Conservation (phyloP, 2,329 filamentous ascomycete genomes). For the Sarocladium strictum region DNA sequence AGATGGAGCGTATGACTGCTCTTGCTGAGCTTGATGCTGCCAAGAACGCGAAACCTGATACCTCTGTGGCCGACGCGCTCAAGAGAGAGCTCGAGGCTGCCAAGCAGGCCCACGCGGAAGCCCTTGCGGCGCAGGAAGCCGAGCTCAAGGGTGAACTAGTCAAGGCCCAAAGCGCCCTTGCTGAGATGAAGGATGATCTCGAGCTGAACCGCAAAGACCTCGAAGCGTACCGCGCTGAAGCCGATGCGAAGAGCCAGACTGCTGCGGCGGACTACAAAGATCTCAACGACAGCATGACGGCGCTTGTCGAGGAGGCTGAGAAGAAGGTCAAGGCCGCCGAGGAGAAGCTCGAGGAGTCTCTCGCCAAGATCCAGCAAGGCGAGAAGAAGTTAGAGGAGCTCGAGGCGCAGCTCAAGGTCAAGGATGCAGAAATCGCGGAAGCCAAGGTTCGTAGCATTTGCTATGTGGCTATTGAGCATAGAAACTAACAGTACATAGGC, state of each 20-base stretch:
- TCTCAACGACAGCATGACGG: slow-evolving; percentile 56
- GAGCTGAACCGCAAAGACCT: slow-evolving; percentile 46
- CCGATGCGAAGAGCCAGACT: slow-evolving; percentile 47
- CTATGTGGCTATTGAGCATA: background rate
- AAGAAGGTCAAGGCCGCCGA: slow-evolving; percentile 46
- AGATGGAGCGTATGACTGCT: slow-evolving; percentile 54
- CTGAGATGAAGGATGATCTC: slow-evolving; percentile 34
- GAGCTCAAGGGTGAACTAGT: slow-evolving; percentile 29
- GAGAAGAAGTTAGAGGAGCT: slow-evolving; percentile 42
- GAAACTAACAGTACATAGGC: slow-evolving; percentile 27
- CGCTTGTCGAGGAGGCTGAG: slow-evolving; percentile 53
- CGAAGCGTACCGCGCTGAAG: slow-evolving; percentile 44
- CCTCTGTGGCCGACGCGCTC: slow-evolving; percentile 45
- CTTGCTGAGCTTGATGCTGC: slow-evolving; percentile 55
- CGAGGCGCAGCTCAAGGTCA: slow-evolving; percentile 53
- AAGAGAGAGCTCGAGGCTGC: slow-evolving; percentile 42
- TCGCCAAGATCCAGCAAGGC: slow-evolving; percentile 37
- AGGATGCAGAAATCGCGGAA: slow-evolving; percentile 58
- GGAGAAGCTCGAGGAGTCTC: slow-evolving; percentile 40
- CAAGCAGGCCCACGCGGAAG: slow-evolving; percentile 40
- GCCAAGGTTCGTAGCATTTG: slow-evolving; percentile 42
- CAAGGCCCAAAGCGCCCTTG: slow-evolving; percentile 27
- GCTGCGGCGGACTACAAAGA: slow-evolving; percentile 55
- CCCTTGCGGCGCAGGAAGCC: slow-evolving; percentile 27
- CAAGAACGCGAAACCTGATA: slow-evolving; percentile 51